These are phyloP conservation scores for Eutrema yunnanense DNA, from an alignment of 345 rosid genomes.

Conservation along the genomic window DNA sequence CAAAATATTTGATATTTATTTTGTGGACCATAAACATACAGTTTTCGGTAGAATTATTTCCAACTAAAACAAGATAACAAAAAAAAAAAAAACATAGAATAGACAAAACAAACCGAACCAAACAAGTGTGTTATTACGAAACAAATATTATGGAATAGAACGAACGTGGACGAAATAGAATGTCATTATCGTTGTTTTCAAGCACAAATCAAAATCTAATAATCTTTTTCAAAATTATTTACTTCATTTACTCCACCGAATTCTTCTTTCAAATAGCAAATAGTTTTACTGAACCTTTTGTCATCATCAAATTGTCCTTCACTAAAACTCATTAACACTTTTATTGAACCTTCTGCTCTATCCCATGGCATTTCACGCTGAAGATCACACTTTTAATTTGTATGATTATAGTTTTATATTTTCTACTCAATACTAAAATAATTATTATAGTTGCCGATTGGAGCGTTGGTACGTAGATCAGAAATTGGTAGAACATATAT, in stretches of 20 bases:
- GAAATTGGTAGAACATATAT: background rate
- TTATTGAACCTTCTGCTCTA: too few relatives aligned
- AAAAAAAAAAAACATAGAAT: background rate
- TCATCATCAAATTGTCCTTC: background rate
- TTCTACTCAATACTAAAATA: background rate
- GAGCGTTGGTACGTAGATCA: background rate
- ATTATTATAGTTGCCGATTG: background rate
- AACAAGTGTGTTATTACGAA: too few relatives aligned
- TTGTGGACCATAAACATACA: background rate
- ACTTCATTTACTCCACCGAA: too few relatives aligned
- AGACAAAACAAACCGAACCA: too few relatives aligned
- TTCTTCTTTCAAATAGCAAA: too few relatives aligned
- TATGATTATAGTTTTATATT: background rate
- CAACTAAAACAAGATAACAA: background rate
- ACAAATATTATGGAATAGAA: too few relatives aligned
- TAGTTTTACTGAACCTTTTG: background rate
- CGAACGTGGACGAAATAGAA: too few relatives aligned
- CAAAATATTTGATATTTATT: background rate
- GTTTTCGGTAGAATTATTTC: background rate
- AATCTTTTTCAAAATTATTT: too few relatives aligned
- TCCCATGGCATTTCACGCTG: too few relatives aligned
- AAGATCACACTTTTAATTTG: too few relatives aligned
- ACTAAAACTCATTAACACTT: background rate
- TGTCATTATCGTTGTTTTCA: too few relatives aligned
- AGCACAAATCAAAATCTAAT: too few relatives aligned